Evolutionary conservation across 2,329 filamentous ascomycete genomes (phyloP).

Genomic region (Harringtonia lauricola): DNA sequence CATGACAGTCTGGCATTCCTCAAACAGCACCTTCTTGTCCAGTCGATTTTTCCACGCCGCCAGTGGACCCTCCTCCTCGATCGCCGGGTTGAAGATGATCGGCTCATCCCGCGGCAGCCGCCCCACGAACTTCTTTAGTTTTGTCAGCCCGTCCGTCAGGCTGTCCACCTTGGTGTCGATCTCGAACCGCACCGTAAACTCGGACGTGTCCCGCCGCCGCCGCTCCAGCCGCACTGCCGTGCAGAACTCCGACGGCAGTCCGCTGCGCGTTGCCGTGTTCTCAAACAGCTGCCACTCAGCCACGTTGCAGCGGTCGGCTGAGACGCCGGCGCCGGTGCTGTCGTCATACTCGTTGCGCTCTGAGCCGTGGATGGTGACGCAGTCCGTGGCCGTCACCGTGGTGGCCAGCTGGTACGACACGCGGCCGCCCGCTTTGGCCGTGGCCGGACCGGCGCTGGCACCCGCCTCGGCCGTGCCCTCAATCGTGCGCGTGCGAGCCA

Average conservation of each 20-base stretch:
- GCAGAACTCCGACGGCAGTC: not conserved
- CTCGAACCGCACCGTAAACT: not conserved
- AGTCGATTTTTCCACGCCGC: not conserved
- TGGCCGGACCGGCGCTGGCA: not conserved
- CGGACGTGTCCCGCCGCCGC: not conserved
- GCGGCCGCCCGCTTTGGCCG: not conserved
- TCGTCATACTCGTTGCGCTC: not conserved
- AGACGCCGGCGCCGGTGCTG: not conserved
- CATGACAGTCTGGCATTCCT: not conserved
- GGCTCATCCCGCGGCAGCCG: not conserved
- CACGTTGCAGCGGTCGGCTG: not conserved
- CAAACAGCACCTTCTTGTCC: not conserved
- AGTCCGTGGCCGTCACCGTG: not conserved
- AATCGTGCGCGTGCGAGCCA: not conserved
- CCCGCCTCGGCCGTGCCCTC: not conserved
- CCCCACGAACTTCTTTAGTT: not conserved
- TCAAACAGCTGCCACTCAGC: constrained; percentile 1
- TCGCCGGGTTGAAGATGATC: constrained; percentile 1
- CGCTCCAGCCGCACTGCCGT: constrained; percentile 1
- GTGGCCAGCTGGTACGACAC: not conserved
- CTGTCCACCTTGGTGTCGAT: not conserved
- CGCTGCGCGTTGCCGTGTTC: not conserved
- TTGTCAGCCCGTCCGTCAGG: not conserved
- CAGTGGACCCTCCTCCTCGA: not conserved
- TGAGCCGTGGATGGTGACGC: not conserved